These are phyloP conservation scores for Austroboletus niveus DNA, from an alignment of 1,284 basidiomycete species.

Conservation along the genomic window DNA sequence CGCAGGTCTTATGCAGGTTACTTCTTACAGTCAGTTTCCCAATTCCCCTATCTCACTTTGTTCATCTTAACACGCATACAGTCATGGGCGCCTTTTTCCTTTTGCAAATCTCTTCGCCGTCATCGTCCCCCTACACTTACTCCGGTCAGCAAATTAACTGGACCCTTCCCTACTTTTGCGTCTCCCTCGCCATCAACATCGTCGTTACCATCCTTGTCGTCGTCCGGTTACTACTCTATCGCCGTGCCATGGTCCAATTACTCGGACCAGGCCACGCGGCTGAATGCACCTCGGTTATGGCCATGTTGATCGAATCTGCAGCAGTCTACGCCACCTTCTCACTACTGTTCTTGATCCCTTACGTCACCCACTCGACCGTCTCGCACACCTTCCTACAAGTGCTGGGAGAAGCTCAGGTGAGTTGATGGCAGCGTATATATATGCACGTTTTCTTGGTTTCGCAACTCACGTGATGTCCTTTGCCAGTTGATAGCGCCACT, in stretches of 20 bases:
- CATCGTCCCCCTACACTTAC: slow-evolving; percentile 25
- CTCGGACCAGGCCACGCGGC: slow-evolving; percentile 22
- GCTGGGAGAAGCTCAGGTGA: slow-evolving; percentile 28
- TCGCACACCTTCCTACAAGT: slow-evolving; percentile 28
- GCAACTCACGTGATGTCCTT: neutral
- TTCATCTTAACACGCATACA: slow-evolving; percentile 2
- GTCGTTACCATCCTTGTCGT: slow-evolving; percentile 20
- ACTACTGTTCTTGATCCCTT: slow-evolving; percentile 29
- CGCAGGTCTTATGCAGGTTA: slow-evolving; percentile 25
- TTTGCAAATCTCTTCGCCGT: slow-evolving; percentile 25
- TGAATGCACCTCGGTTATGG: slow-evolving; percentile 26
- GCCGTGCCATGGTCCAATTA: slow-evolving; percentile 8
- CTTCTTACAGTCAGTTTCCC: slow-evolving; percentile 23
- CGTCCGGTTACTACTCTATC: slow-evolving; percentile 22
- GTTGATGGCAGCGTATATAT: neutral
- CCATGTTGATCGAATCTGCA: slow-evolving; percentile 29
- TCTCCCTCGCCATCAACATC: slow-evolving; percentile 27
- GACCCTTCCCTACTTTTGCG: slow-evolving; percentile 26
- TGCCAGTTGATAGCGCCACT: slow-evolving; percentile 28
- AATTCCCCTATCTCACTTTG: neutral
- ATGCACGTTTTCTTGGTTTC: neutral
- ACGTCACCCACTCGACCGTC: slow-evolving; percentile 5
- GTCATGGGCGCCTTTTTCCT: slow-evolving; percentile 28
- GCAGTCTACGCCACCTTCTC: slow-evolving; percentile 25
- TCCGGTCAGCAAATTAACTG: slow-evolving; percentile 19